Percentiles rank a stretch among this genome's conserved stretches.
phyloP scores from a whole-genome alignment of 1,139 yeast genomes.

The Yamadazyma friedrichii region DNA sequence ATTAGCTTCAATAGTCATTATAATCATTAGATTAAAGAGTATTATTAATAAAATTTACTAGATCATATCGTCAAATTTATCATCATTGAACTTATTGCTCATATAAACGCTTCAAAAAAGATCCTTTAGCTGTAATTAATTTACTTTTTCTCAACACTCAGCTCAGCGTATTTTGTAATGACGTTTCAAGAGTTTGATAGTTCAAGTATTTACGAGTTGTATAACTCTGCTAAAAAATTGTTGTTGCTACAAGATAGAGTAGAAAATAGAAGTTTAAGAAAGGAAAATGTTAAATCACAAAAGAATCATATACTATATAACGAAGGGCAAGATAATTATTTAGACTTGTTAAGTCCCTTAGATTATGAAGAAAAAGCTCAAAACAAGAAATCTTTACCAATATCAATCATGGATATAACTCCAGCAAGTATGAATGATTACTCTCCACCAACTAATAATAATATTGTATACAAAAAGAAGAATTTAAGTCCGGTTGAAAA shows the following conservation, averaged over 20 bases:
- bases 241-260: conserved; percentile 41
- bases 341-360: conserved; percentile 44
- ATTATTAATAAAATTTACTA: background rate
- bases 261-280: conserved; percentile 41
- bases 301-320: conserved; percentile 14
- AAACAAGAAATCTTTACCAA: conserved; percentile 6
- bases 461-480: conserved; percentile 10
- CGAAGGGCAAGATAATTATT: conserved; percentile 8
- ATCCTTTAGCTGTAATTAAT: too few relatives aligned
- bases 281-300: conserved; percentile 30
- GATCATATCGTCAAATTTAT: too few relatives aligned
- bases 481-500: conserved; percentile 16
- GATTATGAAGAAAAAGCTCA: conserved; percentile 16
- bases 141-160: too few relatives aligned
- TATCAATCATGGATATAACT: conserved; percentile 20
- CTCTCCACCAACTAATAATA: conserved; percentile 20
- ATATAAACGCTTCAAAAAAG: too few relatives aligned
- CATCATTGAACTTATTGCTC: too few relatives aligned
- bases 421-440: conserved; percentile 31
- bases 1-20: too few relatives aligned
- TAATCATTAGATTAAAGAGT: too few relatives aligned
- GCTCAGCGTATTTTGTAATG: conserved; percentile 3
- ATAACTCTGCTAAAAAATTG: conserved; percentile 43
- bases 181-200: conserved; percentile 14
- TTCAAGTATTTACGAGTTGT: conserved; percentile 45